These are phyloP conservation scores for Lactarius hatsudake DNA, from an alignment of 768 basidiomycete genomes.

Conservation along the genomic window DNA sequence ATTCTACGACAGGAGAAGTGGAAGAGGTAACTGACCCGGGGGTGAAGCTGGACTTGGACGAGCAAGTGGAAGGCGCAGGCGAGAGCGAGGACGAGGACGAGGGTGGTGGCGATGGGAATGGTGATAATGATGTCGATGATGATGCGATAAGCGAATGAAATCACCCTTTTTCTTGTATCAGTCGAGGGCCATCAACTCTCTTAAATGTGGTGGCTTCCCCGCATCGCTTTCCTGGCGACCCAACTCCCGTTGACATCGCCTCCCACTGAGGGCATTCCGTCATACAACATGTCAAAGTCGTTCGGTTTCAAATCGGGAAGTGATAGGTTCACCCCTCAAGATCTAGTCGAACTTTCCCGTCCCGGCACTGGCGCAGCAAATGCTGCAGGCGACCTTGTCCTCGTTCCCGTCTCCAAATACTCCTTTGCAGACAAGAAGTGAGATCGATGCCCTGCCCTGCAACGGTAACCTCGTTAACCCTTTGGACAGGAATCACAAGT, in stretches of 20 bases:
- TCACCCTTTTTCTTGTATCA: neutral
- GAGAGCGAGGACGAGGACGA: conserved; percentile 37
- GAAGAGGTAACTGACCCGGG: conserved; percentile 51
- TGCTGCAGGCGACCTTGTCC: conserved; percentile 60
- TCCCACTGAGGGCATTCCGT: conserved; percentile 29
- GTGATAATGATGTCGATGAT: conserved; percentile 34
- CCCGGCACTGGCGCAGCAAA: conserved; percentile 69
- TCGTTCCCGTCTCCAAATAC: conserved; percentile 65
- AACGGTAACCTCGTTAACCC: neutral
- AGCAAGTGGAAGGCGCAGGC: conserved; percentile 38
- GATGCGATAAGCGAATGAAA: conserved; percentile 53
- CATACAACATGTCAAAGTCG: conserved; percentile 32
- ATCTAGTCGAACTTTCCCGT: conserved; percentile 66
- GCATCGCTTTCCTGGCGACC: conserved; percentile 47
- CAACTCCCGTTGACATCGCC: conserved; percentile 46
- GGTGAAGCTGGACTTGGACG: conserved; percentile 35
- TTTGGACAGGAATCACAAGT: conserved; percentile 60
- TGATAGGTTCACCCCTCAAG: conserved; percentile 65
- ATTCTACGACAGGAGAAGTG: conserved; percentile 62
- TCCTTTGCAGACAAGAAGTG: conserved; percentile 74
- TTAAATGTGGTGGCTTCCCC: conserved; percentile 50
- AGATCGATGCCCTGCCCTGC: conserved; percentile 30
- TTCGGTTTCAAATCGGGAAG: conserved; percentile 59
- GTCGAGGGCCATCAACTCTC: neutral
- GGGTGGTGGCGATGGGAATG: conserved; percentile 40